Evolutionary conservation across 2,329 filamentous ascomycete species (phyloP).

Genomic region (Sphaerulina vaccinii): DNA sequence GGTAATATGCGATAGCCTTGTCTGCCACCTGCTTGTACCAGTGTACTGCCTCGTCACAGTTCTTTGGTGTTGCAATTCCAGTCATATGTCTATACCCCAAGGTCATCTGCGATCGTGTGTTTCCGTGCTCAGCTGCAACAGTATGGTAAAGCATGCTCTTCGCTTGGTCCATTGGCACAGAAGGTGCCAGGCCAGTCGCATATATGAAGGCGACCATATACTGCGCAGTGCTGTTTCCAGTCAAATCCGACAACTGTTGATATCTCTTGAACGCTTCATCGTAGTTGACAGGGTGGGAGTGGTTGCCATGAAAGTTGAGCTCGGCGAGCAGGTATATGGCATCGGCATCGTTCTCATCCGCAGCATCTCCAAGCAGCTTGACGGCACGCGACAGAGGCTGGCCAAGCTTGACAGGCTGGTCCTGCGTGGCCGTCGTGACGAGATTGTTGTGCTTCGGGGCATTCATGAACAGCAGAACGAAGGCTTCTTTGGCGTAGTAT

Average conservation of each 20-base stretch:
- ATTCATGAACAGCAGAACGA: conserved; percentile 66
- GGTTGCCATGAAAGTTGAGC: conserved; percentile 96
- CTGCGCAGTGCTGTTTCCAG: conserved; percentile 88
- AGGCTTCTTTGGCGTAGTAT: conserved; percentile 62
- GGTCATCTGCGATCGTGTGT: conserved; percentile 89
- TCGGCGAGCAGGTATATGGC: conserved; percentile 87
- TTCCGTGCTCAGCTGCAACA: conserved; percentile 80
- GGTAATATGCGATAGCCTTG: conserved; percentile 84
- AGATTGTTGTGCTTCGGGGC: conserved; percentile 51
- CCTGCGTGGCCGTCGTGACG: conserved; percentile 38
- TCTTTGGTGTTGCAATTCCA: conserved; percentile 80
- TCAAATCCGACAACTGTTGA: conserved; percentile 67
- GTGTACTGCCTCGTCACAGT: conserved; percentile 78
- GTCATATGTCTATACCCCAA: conserved; percentile 80
- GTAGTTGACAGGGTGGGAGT: conserved; percentile 80
- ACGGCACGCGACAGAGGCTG: conserved; percentile 58
- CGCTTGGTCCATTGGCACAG: conserved; percentile 81
- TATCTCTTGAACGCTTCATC: conserved; percentile 78
- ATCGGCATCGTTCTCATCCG: conserved; percentile 63
- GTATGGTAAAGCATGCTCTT: conserved; percentile 92
- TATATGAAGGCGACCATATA: conserved; percentile 97
- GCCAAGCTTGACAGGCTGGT: conserved; percentile 46
- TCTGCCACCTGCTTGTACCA: conserved; percentile 94
- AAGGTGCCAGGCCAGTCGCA: conserved; percentile 82
- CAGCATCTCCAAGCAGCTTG: conserved; percentile 58